Evolutionary conservation across 805 yeast genomes (phyloP).

Genomic region (Millerozyma miso): DNA sequence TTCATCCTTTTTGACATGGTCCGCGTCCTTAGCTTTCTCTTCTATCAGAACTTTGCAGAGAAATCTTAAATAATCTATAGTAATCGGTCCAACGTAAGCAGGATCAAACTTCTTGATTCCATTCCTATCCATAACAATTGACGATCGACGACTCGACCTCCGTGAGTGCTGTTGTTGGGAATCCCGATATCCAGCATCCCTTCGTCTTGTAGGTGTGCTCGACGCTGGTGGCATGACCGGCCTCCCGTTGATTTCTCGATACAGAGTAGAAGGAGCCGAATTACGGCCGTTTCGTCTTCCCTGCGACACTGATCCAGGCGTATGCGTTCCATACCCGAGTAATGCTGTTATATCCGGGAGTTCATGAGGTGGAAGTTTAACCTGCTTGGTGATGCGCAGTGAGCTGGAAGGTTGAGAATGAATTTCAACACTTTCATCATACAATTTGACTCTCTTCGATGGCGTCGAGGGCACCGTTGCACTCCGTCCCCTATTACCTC

Average conservation of each 20-base stretch:
- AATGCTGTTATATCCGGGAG: constrained; percentile 6
- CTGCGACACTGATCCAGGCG: constrained; percentile 5
- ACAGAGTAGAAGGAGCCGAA: not conserved
- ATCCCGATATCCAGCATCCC: constrained; percentile 2
- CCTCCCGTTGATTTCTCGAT: not conserved
- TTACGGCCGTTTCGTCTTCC: constrained; percentile 3
- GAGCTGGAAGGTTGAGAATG: constrained; percentile 5
- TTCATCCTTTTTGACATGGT: not conserved
- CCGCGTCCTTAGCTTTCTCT: not conserved
- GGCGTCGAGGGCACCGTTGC: constrained; percentile 20
- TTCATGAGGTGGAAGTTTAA: constrained; percentile 10
- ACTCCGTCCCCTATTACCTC: constrained; percentile 1
- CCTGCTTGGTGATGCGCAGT: not conserved
- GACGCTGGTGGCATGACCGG: not conserved
- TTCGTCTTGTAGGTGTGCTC: constrained; percentile 9
- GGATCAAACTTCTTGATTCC: constrained; percentile 26
- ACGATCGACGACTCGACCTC: constrained; percentile 14
- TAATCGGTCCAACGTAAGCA: constrained; percentile 32
- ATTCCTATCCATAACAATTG: constrained; percentile 17
- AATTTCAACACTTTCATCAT: constrained; percentile 2
- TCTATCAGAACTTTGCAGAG: constrained; percentile 26
- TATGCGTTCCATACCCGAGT: constrained; percentile 2
- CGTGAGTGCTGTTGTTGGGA: constrained; percentile 11
- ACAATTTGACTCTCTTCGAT: constrained; percentile 1
- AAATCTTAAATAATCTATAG: constrained; percentile 32